These are phyloP conservation scores for Cladophialophora carrionii DNA, from an alignment of 2,329 filamentous ascomycete genomes.

Conservation along the genomic window DNA sequence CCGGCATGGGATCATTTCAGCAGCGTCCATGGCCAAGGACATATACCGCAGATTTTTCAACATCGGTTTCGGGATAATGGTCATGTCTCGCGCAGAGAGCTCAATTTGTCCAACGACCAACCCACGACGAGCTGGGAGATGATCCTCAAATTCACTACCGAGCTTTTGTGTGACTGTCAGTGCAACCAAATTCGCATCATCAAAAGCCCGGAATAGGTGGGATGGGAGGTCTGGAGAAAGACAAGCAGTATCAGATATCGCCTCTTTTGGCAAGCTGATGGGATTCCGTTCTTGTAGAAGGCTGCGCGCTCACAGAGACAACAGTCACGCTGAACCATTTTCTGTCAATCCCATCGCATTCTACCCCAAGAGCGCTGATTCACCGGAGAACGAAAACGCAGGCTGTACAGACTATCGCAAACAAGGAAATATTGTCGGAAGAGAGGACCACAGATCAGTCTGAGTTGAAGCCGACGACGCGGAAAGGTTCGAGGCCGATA, in stretches of 20 bases:
- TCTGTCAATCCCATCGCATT: neutral
- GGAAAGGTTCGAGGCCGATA: no score
- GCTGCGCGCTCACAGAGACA: conserved; percentile 42
- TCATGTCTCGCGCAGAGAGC: neutral
- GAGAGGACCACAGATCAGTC: no score
- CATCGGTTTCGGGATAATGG: conserved; percentile 39
- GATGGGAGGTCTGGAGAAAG: conserved; percentile 45
- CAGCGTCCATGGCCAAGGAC: conserved; percentile 35
- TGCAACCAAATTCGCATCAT: conserved; percentile 45
- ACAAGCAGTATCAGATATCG: conserved; percentile 49
- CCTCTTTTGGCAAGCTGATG: conserved; percentile 46
- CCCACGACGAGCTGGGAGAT: conserved; percentile 15
- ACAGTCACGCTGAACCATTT: neutral
- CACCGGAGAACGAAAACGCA: no score
- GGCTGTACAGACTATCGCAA: no score
- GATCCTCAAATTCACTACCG: conserved; percentile 36
- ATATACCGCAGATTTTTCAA: conserved; percentile 36
- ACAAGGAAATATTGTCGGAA: no score
- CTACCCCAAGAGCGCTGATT: no score
- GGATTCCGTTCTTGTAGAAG: conserved; percentile 51
- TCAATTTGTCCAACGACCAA: conserved; percentile 11
- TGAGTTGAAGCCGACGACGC: no score
- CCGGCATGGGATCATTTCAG: conserved; percentile 30
- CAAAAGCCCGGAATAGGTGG: conserved; percentile 52
- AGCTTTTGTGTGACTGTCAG: conserved; percentile 41